Evolutionary conservation across 805 yeast species (phyloP), one percentile per base, ranked within the genome.

Genomic region (Metschnikowia bowlesiae): DNA sequence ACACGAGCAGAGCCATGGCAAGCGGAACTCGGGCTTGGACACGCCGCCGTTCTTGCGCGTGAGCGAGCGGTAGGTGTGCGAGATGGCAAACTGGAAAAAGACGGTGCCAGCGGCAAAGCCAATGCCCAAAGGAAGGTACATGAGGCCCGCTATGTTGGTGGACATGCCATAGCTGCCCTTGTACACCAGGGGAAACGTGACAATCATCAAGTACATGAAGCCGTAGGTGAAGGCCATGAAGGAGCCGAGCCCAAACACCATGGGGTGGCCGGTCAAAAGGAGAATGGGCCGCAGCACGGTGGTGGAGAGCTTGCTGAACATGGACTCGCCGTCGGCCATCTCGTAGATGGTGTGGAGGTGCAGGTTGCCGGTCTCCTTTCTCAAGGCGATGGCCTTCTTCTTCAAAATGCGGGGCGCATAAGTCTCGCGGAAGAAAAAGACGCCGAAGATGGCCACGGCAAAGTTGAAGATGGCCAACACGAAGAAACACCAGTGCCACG

Each of bases 401-500:
- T 64, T 67, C 32, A 84, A 68, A 35, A 84, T 57, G 9, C 71
- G 70, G 3, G 87, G 87, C 0, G 82, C 72, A 59, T 81, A 84
- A 0, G 89, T 80, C 60, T 84, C 89, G 48, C 69, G 68, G 57
- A 76, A 80, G 38, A 77, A 67, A 3, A 78, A 4, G 78, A 85
- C 53, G 73, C 79, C 55, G 71, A 54, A 5, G 62, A 66, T 11
- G 70, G 77, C 61, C 69, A 70, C 50, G 65, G 66, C 53, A 3
- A 84, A 87, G 54, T 83, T 77, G 55, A 82, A 66, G n/a, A 86
- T 81, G 18, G 84, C 68, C 46, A 81, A 65, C 14, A 79, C 71
- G 74, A 81, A 80, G 58, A 84, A 80, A 43, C 76, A 79, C 94
- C 94, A 87, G 63, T 85, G 75, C 83, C 87, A 86, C 38, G 68